A percentile compares a stretch with the other conserved stretches of the same genome.
Evolutionary conservation across 371 early-diverging fungal species (phyloP).

Genomic region (Rhizopus arrhizus): DNA sequence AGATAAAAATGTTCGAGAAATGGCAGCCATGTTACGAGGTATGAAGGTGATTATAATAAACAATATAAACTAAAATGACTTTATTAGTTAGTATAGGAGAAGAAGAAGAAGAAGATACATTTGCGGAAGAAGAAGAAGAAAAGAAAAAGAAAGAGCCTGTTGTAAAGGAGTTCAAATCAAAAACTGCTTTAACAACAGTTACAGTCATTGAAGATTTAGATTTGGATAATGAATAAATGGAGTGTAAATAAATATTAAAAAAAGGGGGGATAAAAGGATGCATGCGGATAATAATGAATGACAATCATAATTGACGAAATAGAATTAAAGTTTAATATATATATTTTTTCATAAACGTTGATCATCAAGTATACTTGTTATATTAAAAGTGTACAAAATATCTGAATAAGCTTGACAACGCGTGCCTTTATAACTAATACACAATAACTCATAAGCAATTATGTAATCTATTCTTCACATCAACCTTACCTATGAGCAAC

Average conservation of each 20-base stretch:
- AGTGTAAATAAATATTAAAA: no score
- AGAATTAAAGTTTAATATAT: background rate
- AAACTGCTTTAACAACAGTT: constrained; percentile 67
- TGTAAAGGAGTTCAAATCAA: constrained; percentile 60
- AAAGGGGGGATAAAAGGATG: no score
- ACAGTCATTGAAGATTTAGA: constrained; percentile 74
- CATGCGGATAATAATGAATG: no score
- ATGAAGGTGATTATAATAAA: background rate
- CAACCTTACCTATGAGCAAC: constrained; percentile 59
- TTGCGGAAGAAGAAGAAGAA: constrained; percentile 42
- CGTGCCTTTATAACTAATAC: constrained; percentile 91
- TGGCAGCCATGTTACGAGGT: constrained; percentile 46
- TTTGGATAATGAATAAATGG: constrained; percentile 36
- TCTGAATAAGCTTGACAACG: constrained; percentile 75
- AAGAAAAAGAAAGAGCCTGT: constrained; percentile 35
- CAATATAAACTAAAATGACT: background rate
- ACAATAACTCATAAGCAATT: constrained; percentile 88
- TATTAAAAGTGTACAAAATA: no score
- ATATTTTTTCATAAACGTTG: background rate
- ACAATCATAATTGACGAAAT: background rate
- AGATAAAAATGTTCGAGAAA: constrained; percentile 49
- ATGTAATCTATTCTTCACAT: constrained; percentile 86
- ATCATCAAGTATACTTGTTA: no score
- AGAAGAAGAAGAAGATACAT: constrained; percentile 28
- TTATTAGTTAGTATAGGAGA: constrained; percentile 8